Base-by-base conservation (phyloP, 768 basidiomycete species). In the Mycena floridula region DNA sequence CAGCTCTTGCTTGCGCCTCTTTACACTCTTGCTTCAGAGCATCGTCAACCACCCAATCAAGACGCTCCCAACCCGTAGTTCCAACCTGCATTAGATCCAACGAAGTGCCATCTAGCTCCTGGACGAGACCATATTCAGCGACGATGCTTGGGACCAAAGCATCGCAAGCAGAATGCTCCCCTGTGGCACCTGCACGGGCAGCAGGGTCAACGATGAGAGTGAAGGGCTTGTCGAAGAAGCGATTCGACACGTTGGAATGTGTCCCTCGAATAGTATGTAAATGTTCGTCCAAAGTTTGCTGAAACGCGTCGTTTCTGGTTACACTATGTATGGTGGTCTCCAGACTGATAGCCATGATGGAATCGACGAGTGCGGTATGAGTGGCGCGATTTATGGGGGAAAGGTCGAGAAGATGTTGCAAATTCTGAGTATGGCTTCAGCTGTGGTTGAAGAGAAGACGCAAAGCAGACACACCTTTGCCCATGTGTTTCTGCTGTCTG, bases 121-220 rank as follows among this genome's bases (percentile, higher is more conserved):
- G 73, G 0, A 79, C 77, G 27, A 96, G 66, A 1, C 82, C 82
- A 53, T 89, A 94, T 52, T 96, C 91, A 25, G 81, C 80, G 7
- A 88, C 80, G 39, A 92, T 85, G 49, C 87, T 89, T 0, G 93
- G 93, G 2, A 94, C 81, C 12, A 97, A 69, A 1, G 93, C 95
- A 50, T 96, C 94, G 47, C 84, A 84, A 0, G 89, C 84, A 0
- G 89, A 87, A 59, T 95, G 93, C 64, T 97, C 94, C 4, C 94
- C 94, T 55, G 81, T 79, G 32, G 87, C 85, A 28, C 91, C 89
- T 5, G 89, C 88, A 27, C 89, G 81, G 2, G 84, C 82, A 43
- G 85, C 87, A 1, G 83, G 77, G 59, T 98, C 94, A 27, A 97
- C 82, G 39, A 89, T 76, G 43, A 96, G 65, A 4, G 82, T 83